Percentiles rank a stretch among this genome's conserved stretches.
phyloP scores from a whole-genome alignment of 2,329 filamentous ascomycete genomes.

The Thermothelomyces thermophilus region DNA sequence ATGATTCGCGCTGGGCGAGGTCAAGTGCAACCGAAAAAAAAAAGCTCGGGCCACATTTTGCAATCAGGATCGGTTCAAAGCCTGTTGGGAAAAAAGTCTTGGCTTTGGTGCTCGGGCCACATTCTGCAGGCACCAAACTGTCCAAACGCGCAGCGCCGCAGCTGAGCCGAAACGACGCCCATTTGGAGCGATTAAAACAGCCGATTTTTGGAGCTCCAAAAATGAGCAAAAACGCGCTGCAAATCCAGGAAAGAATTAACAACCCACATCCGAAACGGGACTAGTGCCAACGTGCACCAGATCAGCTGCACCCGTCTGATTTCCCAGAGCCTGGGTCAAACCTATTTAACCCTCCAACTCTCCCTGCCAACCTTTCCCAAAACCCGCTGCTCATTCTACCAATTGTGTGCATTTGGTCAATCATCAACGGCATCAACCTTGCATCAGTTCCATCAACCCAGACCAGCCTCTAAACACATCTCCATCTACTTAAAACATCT shows the following conservation, averaged over 20 bases:
- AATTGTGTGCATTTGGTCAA: slow-evolving; percentile 18
- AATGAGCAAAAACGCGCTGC: slow-evolving; percentile 8
- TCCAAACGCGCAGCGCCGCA: slow-evolving; percentile 16
- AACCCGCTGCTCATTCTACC: slow-evolving; percentile 12
- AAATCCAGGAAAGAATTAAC: slow-evolving; percentile 11
- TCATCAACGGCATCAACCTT: slow-evolving; percentile 19
- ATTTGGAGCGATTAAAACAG: slow-evolving; percentile 14
- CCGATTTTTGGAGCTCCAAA: slow-evolving; percentile 13
- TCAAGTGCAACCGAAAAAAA: not conserved
- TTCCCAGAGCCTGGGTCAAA: slow-evolving; percentile 3
- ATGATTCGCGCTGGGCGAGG: too few relatives aligned
- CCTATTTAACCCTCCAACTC: slow-evolving; percentile 20
- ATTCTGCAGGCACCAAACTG: slow-evolving; percentile 4
- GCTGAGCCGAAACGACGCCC: slow-evolving; percentile 12
- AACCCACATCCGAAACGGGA: slow-evolving; percentile 20
- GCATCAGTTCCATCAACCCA: slow-evolving; percentile 3
- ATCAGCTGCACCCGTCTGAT: slow-evolving; percentile 18
- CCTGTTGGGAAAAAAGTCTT: too few relatives aligned
- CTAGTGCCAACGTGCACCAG: slow-evolving; percentile 19
- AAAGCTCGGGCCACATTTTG: slow-evolving; percentile 3
- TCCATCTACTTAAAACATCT: slow-evolving; percentile 30
- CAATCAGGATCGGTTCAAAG: not conserved
- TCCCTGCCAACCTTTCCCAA: slow-evolving; percentile 12
- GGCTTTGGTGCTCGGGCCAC: slow-evolving; percentile 5
- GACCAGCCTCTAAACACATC: slow-evolving; percentile 29